Evolutionary conservation across 345 rosid species (phyloP).

Genomic region (Trapa incisa): DNA sequence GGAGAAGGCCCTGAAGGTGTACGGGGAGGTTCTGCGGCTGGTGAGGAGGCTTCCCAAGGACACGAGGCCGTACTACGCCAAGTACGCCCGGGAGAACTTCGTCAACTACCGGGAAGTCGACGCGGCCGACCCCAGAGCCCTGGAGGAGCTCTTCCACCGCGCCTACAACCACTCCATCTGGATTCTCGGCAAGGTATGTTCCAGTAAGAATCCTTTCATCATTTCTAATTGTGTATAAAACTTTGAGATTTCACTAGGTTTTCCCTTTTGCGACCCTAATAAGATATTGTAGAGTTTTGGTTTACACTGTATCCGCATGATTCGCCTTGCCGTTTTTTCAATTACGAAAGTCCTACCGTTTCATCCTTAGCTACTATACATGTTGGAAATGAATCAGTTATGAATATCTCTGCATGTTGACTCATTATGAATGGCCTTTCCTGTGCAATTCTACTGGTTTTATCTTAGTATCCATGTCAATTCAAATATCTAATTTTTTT

Average conservation of each 20-base stretch:
- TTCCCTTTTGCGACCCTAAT: not conserved
- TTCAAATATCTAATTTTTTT: not conserved
- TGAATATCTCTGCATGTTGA: not conserved
- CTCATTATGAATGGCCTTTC: not conserved
- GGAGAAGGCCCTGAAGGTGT: slow-evolving; percentile 64
- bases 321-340: not conserved
- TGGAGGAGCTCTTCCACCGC: slow-evolving; percentile 73
- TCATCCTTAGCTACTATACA: not conserved
- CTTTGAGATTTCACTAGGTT: not conserved
- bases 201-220: not conserved
- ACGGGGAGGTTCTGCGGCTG: slow-evolving; percentile 67
- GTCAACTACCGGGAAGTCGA: slow-evolving; percentile 75
- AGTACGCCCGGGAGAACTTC: slow-evolving; percentile 80
- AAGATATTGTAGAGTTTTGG: no score
- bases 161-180: slow-evolving; percentile 82
- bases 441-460: not conserved
- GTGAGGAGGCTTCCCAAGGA: slow-evolving; percentile 69
- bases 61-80: slow-evolving; percentile 78
- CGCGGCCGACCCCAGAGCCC: slow-evolving; percentile 34
- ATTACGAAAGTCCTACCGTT: not conserved
- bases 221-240: not conserved
- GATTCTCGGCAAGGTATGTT: slow-evolving; percentile 74
- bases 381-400: no score
- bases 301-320: no score
- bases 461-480: not conserved